Evolutionary conservation across 2,329 filamentous ascomycete genomes (phyloP).

Genomic region (Huntiella abstrusa): DNA sequence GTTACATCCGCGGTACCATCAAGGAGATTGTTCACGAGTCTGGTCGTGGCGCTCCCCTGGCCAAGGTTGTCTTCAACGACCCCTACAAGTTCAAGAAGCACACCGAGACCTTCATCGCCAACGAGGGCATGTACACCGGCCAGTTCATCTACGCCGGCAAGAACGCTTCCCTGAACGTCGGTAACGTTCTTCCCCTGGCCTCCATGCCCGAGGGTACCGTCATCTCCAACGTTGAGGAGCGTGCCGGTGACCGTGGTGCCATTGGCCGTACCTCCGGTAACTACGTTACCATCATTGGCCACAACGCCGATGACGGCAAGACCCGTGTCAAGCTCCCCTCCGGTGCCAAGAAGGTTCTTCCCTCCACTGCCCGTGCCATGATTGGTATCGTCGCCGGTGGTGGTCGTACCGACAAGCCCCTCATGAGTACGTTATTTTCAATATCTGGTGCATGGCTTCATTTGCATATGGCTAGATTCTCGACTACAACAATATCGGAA

Average conservation of each 20-base stretch:
- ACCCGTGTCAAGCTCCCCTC: conserved; percentile 98
- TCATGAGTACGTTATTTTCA: conserved; percentile 51
- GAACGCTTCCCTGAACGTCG: conserved; percentile 90
- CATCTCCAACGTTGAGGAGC: conserved; percentile 98
- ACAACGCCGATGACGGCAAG: conserved; percentile 98
- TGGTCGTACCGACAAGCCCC: conserved; percentile 98
- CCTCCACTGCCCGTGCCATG: conserved; percentile 87
- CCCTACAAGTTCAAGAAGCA: conserved; percentile 96
- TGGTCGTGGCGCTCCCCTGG: conserved; percentile 93
- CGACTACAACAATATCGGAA: conserved; percentile 21
- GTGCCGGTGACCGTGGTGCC: conserved; percentile 88
- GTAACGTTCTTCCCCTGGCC: conserved; percentile 88
- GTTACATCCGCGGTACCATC: conserved; percentile 91
- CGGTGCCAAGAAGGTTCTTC: conserved; percentile 97
- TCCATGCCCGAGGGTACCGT: conserved; percentile 98
- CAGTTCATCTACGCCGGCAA: conserved; percentile 99
- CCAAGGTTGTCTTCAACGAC: conserved; percentile 91
- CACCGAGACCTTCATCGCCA: conserved; percentile 99
- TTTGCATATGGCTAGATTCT: neutral
- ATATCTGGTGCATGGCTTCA: neutral
- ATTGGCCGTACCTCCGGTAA: conserved; percentile 96
- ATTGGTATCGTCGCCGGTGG: conserved; percentile 98
- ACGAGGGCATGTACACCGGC: conserved; percentile 99
- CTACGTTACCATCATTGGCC: conserved; percentile 95
- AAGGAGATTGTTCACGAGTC: conserved; percentile 99